Conservation (phyloP, 192 early-diverging fungal genomes). For the Gonapodya prolifera region DNA sequence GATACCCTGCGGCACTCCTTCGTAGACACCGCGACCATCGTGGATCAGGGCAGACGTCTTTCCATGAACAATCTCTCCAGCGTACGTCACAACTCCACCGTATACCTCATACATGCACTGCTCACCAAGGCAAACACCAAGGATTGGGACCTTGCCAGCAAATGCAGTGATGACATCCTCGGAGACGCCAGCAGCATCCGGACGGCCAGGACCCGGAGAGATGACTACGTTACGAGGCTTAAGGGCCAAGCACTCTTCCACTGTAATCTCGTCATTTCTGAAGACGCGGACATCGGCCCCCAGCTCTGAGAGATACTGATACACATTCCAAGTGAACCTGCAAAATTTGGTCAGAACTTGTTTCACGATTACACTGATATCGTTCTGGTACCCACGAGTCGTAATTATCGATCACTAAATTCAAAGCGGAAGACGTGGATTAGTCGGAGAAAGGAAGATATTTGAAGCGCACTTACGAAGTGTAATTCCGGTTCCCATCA, state of each 20-base stretch:
- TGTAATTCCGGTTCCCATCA: no score
- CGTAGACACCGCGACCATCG: slow-evolving; percentile 80
- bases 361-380: not conserved
- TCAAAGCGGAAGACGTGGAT: no score
- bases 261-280: slow-evolving; percentile 85
- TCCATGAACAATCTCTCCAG: slow-evolving; percentile 96
- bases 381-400: slow-evolving; percentile 26
- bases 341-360: not conserved
- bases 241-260: slow-evolving; percentile 67
- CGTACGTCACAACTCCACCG: slow-evolving; percentile 82
- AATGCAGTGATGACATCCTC: slow-evolving; percentile 73
- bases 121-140: slow-evolving; percentile 94
- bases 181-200: slow-evolving; percentile 83
- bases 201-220: slow-evolving; percentile 94
- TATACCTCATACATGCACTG: slow-evolving; percentile 96
- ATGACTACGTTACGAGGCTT: slow-evolving; percentile 90
- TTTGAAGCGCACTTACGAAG: no score
- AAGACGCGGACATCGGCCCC: slow-evolving; percentile 87
- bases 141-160: slow-evolving; percentile 87
- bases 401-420: slow-evolving; percentile 83
- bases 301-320: slow-evolving; percentile 81
- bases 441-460: no score
- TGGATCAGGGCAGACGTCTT: slow-evolving; percentile 87
- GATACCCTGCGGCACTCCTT: slow-evolving; percentile 70
- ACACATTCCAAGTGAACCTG: slow-evolving; percentile 97